Base-by-base conservation (phyloP, 108 stramenopile genomes). In the Pseudonitzschia delicatissima region DNA sequence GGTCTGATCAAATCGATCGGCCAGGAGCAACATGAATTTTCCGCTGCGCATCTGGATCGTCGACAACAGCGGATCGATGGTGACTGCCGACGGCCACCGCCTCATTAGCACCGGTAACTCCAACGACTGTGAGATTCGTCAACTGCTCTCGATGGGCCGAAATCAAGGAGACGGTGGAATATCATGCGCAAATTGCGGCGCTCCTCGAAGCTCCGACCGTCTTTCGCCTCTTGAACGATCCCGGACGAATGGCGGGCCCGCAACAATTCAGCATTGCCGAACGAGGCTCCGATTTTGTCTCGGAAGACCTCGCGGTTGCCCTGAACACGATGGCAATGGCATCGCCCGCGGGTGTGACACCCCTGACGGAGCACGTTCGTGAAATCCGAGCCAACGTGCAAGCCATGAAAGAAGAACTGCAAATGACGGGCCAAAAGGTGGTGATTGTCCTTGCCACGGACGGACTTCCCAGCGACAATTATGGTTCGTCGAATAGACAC, bases 401-500 rank as follows among this genome's bases (percentile, higher is more conserved):
- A 40, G 77, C 78, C 12, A 39, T 91, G 73, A 55, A 40, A 26
- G 82, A 78, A 0, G 27, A 67, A 42, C 58, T 97, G 33, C 57
- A 51, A 13, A 53, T 65, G 5, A 78, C 73, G 51, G 92, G 93
- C 32, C 81, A 84, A 34, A 81, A 74, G 42, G 93, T 88, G 0
- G 83, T 78, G n/a, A 74, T 97, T 6, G 78, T 97, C 15, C 51
- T 97, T 11, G 91, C 92, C 7, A 89, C 92, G 2, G 95, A 96
- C 65, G 95, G 95, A 13, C 68, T 90, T 4, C 88, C 92, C 2
- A 90, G 88, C 1, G 88, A 97, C 58, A 61, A 71, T 12, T 57
- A 55, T 36, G 89, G 90, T 5, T 37, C 62, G n/a, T 49, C 72
- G 20, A 57, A 64, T 9, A 13, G 45, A 25, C 37, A 59, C 51